These are phyloP conservation scores for Penicillium sp. DNA, from an alignment of 2,329 filamentous ascomycete species.

Conservation along the genomic window DNA sequence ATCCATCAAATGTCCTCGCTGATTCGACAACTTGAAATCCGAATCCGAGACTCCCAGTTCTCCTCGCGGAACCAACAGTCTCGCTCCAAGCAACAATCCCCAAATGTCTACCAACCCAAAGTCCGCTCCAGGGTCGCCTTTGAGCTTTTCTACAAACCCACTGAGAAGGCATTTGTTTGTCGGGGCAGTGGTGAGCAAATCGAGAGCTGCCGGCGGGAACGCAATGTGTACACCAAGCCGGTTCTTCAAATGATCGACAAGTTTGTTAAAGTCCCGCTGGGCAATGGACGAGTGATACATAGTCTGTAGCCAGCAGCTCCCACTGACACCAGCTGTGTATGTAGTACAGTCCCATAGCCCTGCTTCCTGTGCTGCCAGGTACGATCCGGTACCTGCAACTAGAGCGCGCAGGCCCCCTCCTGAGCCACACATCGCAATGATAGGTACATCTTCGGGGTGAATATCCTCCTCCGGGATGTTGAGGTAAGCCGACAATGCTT, in stretches of 20 bases:
- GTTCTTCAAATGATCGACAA: constrained; percentile 83
- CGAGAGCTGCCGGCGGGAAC: constrained; percentile 80
- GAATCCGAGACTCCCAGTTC: constrained; percentile 72
- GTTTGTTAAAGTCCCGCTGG: constrained; percentile 62
- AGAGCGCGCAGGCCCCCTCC: constrained; percentile 87
- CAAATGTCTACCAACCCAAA: constrained; percentile 94
- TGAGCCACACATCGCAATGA: constrained; percentile 91
- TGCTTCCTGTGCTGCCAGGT: constrained; percentile 77
- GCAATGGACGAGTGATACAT: constrained; percentile 81
- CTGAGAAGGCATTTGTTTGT: constrained; percentile 90
- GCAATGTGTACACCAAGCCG: constrained; percentile 86
- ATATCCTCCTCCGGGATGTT: constrained; percentile 74
- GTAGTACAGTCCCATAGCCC: constrained; percentile 92
- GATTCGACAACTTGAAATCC: constrained; percentile 90
- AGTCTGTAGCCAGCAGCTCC: constrained; percentile 91
- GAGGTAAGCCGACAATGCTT: constrained; percentile 79
- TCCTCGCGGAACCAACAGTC: constrained; percentile 81
- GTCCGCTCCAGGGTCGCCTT: constrained; percentile 73
- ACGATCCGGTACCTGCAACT: constrained; percentile 84
- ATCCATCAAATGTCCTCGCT: constrained; percentile 70
- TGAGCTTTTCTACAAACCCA: constrained; percentile 87
- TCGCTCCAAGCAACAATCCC: constrained; percentile 77
- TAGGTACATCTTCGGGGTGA: constrained; percentile 89
- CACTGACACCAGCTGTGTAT: constrained; percentile 93
- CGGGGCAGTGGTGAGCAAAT: constrained; percentile 78